phyloP scores from a whole-genome alignment of 2,329 filamentous ascomycete genomes.

The Alternaria gansuensis region DNA sequence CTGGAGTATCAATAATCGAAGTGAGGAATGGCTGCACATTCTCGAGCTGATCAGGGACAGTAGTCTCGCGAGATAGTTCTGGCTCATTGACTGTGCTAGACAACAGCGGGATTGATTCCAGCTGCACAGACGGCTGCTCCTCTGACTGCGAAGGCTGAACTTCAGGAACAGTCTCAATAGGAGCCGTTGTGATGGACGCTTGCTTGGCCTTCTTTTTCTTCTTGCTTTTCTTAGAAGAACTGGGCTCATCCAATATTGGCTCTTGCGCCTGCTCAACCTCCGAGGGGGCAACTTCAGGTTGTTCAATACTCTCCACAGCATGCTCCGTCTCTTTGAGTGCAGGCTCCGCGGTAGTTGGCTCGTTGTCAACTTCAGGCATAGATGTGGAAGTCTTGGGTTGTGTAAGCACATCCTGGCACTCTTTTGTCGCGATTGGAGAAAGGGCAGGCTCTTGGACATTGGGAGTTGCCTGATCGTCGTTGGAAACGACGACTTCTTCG shows the following conservation, averaged over 20 bases:
- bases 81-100: background rate
- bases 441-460: background rate
- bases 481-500: background rate
- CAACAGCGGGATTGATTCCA: background rate
- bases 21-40: constrained; percentile 1
- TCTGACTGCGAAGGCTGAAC: constrained; percentile 7
- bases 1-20: constrained; percentile 3
- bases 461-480: background rate
- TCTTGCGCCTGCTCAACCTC: constrained; percentile 1
- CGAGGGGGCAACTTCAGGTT: background rate
- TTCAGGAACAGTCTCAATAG: constrained; percentile 17
- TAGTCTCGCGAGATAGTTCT: constrained; percentile 8
- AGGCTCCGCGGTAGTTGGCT: background rate
- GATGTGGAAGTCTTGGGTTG: background rate
- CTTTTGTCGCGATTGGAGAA: background rate
- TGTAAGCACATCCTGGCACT: background rate
- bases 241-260: constrained; percentile 9
- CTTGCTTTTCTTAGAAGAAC: constrained; percentile 28
- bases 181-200: constrained; percentile 20
- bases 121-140: constrained; percentile 1
- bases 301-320: constrained; percentile 3
- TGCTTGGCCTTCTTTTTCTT: constrained; percentile 46
- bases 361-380: background rate
- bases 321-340: background rate
- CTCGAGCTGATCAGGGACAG: constrained; percentile 2